These are phyloP conservation scores for Lactarius vividus DNA, from an alignment of 768 basidiomycete species.

Conservation along the genomic window DNA sequence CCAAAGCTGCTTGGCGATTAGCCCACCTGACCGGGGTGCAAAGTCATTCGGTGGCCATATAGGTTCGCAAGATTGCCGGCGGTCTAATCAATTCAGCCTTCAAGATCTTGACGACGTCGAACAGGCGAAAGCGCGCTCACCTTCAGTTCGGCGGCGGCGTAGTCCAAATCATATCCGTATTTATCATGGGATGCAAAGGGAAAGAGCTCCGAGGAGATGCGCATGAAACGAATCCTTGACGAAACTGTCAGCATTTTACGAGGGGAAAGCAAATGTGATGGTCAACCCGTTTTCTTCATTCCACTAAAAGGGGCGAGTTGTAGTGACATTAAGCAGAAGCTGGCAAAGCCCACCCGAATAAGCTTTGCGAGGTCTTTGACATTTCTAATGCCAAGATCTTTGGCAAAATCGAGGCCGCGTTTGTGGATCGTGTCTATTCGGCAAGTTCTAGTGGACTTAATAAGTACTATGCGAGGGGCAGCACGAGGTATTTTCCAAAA, in stretches of 20 bases:
- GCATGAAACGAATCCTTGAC: conserved; percentile 73
- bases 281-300: conserved; percentile 74
- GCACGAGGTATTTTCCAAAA: neutral
- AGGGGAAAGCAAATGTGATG: conserved; percentile 21
- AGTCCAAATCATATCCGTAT: conserved; percentile 80
- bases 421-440: conserved; percentile 78
- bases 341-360: conserved; percentile 45
- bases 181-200: conserved; percentile 82
- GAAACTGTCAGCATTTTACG: neutral
- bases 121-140: conserved; percentile 27
- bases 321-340: conserved; percentile 14
- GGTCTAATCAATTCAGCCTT: conserved; percentile 28
- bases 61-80: conserved; percentile 48
- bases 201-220: conserved; percentile 90
- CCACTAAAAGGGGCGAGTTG: conserved; percentile 47
- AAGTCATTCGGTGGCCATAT: conserved; percentile 64
- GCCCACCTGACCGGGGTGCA: conserved; percentile 74
- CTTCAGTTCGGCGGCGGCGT: conserved; percentile 57
- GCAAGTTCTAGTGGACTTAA: conserved; percentile 32
- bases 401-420: conserved; percentile 78
- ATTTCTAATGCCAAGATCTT: conserved; percentile 77
- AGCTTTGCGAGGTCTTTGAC: conserved; percentile 65
- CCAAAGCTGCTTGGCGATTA: neutral
- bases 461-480: conserved; percentile 4
- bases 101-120: neutral